Conservation (phyloP, 2,329 filamentous ascomycete genomes). For the Penicillium digitatum region DNA sequence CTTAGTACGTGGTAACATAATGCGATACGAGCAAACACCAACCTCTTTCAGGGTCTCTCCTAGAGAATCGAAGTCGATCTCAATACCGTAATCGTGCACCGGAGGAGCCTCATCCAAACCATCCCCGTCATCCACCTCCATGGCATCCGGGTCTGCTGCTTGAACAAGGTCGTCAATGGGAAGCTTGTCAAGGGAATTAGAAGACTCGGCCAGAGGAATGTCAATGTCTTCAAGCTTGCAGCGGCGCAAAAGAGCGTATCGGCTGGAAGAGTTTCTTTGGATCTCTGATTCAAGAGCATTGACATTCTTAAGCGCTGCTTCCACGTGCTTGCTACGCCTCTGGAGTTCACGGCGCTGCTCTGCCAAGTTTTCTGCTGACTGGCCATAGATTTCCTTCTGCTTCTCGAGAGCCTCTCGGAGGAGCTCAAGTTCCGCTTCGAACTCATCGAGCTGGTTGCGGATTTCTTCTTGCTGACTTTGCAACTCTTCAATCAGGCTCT, state of each 20-base stretch:
- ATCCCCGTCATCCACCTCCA: slow-evolving; percentile 77
- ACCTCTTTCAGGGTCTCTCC: slow-evolving; percentile 78
- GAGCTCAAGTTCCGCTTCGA: slow-evolving; percentile 72
- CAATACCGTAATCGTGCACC: slow-evolving; percentile 86
- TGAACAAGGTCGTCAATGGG: slow-evolving; percentile 81
- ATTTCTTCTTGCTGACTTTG: slow-evolving; percentile 69
- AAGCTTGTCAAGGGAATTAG: slow-evolving; percentile 68
- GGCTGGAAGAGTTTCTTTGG: slow-evolving; percentile 76
- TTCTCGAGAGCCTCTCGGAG: slow-evolving; percentile 68
- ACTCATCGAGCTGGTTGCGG: slow-evolving; percentile 65
- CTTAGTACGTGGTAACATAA: slow-evolving; percentile 7
- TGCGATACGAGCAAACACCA: slow-evolving; percentile 35
- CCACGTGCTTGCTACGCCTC: slow-evolving; percentile 79
- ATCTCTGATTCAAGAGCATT: slow-evolving; percentile 76
- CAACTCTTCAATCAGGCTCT: slow-evolving; percentile 66
- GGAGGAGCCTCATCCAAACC: slow-evolving; percentile 55
- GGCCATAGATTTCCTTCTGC: slow-evolving; percentile 62
- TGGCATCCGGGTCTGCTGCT: slow-evolving; percentile 71
- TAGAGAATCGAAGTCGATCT: slow-evolving; percentile 76
- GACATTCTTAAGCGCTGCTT: slow-evolving; percentile 69
- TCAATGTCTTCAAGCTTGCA: slow-evolving; percentile 93
- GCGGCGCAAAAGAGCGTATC: slow-evolving; percentile 77
- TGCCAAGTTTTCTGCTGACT: slow-evolving; percentile 71
- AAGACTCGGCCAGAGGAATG: slow-evolving; percentile 71
- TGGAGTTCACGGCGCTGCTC: slow-evolving; percentile 75